These are phyloP conservation scores for Calvatia gigantea DNA, from an alignment of 768 basidiomycete genomes.

Conservation along the genomic window DNA sequence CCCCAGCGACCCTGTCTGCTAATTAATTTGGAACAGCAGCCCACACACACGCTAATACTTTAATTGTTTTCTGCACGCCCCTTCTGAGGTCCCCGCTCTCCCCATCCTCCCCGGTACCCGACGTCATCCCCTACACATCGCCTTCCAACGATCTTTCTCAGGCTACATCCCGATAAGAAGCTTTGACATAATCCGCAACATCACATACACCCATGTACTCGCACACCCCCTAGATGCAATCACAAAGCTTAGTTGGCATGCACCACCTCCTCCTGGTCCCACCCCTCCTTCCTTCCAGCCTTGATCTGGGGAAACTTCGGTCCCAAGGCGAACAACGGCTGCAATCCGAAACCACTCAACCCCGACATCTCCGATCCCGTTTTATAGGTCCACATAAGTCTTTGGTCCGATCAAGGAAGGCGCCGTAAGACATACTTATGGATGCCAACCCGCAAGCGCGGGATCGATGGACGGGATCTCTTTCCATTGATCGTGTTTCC, in stretches of 20 bases:
- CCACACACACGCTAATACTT: neutral
- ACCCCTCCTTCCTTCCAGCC: neutral
- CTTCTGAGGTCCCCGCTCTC: neutral
- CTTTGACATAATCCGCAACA: neutral
- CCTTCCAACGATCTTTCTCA: neutral
- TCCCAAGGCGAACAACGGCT: neutral
- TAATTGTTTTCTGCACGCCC: neutral
- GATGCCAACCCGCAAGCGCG: neutral
- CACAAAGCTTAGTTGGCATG: slow-evolving; percentile 4
- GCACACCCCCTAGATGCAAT: neutral
- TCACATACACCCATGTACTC: neutral
- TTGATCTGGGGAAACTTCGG: neutral
- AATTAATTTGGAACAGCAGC: slow-evolving; percentile 20
- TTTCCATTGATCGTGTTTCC: neutral
- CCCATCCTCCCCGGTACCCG: neutral
- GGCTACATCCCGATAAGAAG: neutral
- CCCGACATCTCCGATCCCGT: slow-evolving; percentile 1
- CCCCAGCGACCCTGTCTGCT: slow-evolving; percentile 13
- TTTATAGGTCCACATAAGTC: neutral
- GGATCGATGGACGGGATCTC: neutral
- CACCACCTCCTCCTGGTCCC: neutral
- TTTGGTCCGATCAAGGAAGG: slow-evolving; percentile 8
- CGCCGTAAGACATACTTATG: no score
- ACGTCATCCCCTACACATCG: neutral
- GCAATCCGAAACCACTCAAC: neutral